Base-by-base conservation (phyloP, 768 basidiomycete species). In the Hypholoma fasciculare region DNA sequence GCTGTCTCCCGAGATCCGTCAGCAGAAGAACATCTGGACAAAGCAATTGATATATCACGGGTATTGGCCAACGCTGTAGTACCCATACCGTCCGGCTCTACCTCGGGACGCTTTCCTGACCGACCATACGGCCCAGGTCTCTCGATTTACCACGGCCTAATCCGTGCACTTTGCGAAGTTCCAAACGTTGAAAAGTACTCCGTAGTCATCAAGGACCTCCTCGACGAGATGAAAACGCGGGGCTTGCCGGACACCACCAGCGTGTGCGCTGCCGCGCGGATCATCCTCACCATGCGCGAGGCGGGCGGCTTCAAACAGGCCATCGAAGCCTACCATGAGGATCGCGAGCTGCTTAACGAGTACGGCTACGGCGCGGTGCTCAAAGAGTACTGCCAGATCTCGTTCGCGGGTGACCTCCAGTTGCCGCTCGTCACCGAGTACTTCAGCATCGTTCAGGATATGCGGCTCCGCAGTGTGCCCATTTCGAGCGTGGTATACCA, bases 371-470 rank as follows among this genome's bases (percentile, higher is more conserved):
- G 76, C 8, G 75, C 81, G 44, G 84, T 96, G 57, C 77, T 94
- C 52, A 73, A 82, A 59, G 79, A 82, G 2, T 87, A 91, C 63
- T 81, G 83, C 66, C 77, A 78, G 23, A 75, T 90, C 53, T 78
- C 82, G 8, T 86, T 85, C 57, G 72, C 74, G 47, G 68, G 79
- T 19, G 67, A 72, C 16, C 64, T 76, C 23, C 67, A 73, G 49
- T 64, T 78, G 4, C 79, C 77, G 61, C 67, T 82, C 68, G 61
- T 83, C 69, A 60, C 75, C 70, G 77, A 84, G 54, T 92, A 90
- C 70, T 86, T 94, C 69, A 81, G 82, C 54, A 89, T 96, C 51
- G 80, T 94, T 57, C 81, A 79, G 38, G 92, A 94, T 72, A 95
- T 96, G 92, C 86, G 83, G 26, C 70, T 73, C 12, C 81, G 83